Evolutionary conservation across 139 green algal genomes (phyloP).

Genomic region (Ettlia oleoabundans): DNA sequence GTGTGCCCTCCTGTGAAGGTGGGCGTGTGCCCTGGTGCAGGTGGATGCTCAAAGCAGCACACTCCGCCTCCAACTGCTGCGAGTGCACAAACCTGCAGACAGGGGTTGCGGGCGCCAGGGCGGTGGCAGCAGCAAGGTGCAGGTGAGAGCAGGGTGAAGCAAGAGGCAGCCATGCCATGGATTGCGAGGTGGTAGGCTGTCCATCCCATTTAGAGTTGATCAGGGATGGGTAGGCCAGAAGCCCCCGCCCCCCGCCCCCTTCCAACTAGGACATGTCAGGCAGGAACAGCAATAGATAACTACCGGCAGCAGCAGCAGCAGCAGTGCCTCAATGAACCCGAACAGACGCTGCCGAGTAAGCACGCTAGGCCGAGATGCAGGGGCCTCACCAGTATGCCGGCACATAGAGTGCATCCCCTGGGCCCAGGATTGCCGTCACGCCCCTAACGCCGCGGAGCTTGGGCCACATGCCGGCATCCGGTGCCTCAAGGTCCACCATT

Average conservation of each 20-base stretch:
- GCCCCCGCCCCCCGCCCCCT: too few species aligned
- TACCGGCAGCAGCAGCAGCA: not conserved
- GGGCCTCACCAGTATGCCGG: constrained; percentile 65
- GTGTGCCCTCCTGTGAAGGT: constrained; percentile 23
- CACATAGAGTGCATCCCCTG: constrained; percentile 69
- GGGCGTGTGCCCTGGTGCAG: constrained; percentile 32
- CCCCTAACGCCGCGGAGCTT: constrained; percentile 44
- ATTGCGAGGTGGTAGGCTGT: too few species aligned
- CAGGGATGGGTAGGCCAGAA: too few species aligned
- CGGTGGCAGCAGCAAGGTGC: not conserved
- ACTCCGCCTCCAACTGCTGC: constrained; percentile 55
- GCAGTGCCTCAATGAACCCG: too few species aligned
- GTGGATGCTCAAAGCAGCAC: constrained; percentile 32
- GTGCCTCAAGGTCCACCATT: constrained; percentile 72
- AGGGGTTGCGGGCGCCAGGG: not conserved
- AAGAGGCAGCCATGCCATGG: too few species aligned
- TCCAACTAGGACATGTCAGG: too few species aligned
- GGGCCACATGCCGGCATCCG: constrained; percentile 59
- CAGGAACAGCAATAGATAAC: not conserved
- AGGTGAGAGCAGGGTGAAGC: too few species aligned
- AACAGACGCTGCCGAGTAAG: too few species aligned
- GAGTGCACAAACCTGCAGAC: constrained; percentile 54
- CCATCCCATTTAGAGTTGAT: too few species aligned
- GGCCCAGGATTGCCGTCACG: constrained; percentile 45
- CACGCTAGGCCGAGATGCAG: too few species aligned